These are phyloP conservation scores for Fusarium sp. DNA, from an alignment of 2,329 filamentous ascomycete genomes.

Conservation along the genomic window DNA sequence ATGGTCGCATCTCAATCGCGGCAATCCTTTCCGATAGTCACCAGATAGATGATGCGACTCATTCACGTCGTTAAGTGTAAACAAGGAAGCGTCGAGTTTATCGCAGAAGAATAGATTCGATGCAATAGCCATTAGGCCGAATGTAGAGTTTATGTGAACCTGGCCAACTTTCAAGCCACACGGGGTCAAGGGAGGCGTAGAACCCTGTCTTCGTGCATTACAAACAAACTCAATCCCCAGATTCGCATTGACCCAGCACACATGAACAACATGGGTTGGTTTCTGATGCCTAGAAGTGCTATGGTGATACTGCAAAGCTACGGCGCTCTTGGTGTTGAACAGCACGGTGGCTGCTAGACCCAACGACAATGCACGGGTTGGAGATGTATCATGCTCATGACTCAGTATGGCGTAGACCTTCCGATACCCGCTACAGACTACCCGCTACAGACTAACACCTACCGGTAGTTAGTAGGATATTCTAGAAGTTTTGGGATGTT, in stretches of 20 bases:
- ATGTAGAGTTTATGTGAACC: too few species aligned
- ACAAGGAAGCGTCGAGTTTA: too few species aligned
- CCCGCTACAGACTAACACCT: not conserved
- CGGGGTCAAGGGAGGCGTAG: not conserved
- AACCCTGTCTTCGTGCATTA: not conserved
- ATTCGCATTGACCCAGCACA: too few species aligned
- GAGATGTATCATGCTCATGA: not conserved
- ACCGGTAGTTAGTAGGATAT: not conserved
- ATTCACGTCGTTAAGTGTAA: too few species aligned
- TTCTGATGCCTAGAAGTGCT: not conserved
- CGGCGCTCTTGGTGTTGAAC: not conserved
- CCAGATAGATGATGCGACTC: too few species aligned
- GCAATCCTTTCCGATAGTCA: not conserved
- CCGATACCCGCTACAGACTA: not conserved
- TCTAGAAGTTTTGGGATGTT: too few species aligned
- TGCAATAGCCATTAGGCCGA: not conserved
- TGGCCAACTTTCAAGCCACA: too few species aligned
- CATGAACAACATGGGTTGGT: not conserved
- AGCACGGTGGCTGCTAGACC: not conserved
- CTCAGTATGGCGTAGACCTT: not conserved
- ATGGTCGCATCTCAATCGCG: not conserved
- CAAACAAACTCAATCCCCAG: not conserved
- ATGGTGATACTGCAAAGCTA: too few species aligned
- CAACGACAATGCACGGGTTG: not conserved
- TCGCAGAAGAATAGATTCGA: not conserved